Base-by-base conservation (phyloP, 2,329 filamentous ascomycete genomes). In the Pseudonectria foliicola region DNA sequence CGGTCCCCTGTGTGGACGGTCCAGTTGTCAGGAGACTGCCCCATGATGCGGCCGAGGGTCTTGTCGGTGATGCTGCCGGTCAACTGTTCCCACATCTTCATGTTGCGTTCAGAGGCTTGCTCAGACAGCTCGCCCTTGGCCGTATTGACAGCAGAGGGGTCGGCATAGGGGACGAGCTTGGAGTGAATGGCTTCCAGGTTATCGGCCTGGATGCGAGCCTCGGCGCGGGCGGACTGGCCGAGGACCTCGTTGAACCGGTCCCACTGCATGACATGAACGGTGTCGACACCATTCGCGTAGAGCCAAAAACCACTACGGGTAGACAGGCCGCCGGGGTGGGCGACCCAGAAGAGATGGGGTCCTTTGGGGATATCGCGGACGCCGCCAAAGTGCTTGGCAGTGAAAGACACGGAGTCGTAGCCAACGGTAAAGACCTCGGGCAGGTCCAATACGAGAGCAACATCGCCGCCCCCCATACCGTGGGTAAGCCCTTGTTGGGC, bases 281-380 rank as follows among this genome's bases (percentile, higher is more conserved):
- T 53, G 11, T 60, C 46, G 4, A 41, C 41, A 10, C 53, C 47
- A 2, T 53, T 55, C 1, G 64, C 63, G 28, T 66, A 54, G 35
- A 80, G 62, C 75, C 76, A 81, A 50, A 71, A 77, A 5, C 74
- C 77, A 35, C 63, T 71, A 4, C 77, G 67, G 21, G 66, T 55
- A 2, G 72, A 71, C 13, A 66, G 60, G 13, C 62, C 61, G 2
- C 61, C 60, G 0, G 66, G 63, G 14, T 72, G 64, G 3, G 75
- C 63, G 18, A 71, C 66, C 75, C 75, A 81, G 38, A 80, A 61
- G 39, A 81, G 71, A 50, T 81, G 77, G 11, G 69, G 53, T 0
- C 77, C 77, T 0, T 61, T 50, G 0, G 75, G 73, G 16, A 81
- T 60, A 35, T 74, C 63, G 14, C 66, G 67, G 38, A 81, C 62